Base-by-base conservation (phyloP, 352 stramenopile species). In the Phytophthora meadii region DNA sequence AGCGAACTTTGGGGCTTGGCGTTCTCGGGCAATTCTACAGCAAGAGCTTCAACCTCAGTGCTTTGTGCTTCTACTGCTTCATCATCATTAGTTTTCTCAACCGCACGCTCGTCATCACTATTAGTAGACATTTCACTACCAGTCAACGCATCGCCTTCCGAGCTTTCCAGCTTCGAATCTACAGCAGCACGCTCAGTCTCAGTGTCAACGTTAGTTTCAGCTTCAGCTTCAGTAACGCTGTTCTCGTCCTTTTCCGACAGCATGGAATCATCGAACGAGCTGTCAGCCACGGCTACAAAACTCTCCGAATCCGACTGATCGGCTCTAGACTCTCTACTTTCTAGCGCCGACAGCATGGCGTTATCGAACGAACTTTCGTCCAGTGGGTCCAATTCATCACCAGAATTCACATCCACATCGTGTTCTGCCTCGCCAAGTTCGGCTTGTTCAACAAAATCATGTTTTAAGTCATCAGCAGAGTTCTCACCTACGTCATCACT, bases 281-380 rank as follows among this genome's bases (percentile, higher is more conserved):
- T 58, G 10, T 66, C 63, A 4, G 51, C 32, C 9, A 54, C 11
- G 22, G 57, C 44, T 25, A 57, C 25, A 27, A 48, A 41, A 7
- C 25, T 46, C 47, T 60, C 57, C 15, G 56, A 55, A n/a, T 47
- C 51, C 8, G 32, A 64, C 2, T 54, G 24, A 19, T 72, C 51
- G n/a, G 41, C 41, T 48, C 30, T 12, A 1, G 30, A 36, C 30
- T 36, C 30, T 10, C 51, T 62, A 45, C 39, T 34, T 46, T 64
- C 49, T 27, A 68, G 53, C 15, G 46, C 60, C 9, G 50, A 50
- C 22, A 67, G 52, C 56, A 64, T 56, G 4, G 30, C 51, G 34
- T 59, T 57, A 40, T 66, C 59, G 44, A 70, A 67, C 24, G 60
- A 74, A 25, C 54, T 65, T 9, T 70, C 51, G 1, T 56, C 64